Evolutionary conservation across 2,329 filamentous ascomycete species (phyloP), one percentile per base, ranked within the genome.

Genomic region (Fonsecaea multimorphosa): DNA sequence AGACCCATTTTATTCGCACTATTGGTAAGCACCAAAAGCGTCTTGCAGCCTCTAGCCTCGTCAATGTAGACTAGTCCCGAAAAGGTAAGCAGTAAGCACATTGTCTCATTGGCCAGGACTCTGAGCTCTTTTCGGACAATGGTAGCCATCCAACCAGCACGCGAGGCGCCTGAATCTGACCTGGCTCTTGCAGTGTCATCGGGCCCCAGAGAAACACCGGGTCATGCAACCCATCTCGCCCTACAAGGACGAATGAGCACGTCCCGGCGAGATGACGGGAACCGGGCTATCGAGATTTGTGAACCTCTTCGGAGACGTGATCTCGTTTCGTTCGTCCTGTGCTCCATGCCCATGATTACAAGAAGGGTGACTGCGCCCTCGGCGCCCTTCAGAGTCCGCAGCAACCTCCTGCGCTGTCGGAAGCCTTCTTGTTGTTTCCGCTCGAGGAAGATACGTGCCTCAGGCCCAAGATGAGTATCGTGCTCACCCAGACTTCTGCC

Each of bases 41-140:
- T 9, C 16, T 36, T 56, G 31, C 52, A 63, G 60, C 12, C 12
- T 44, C 38, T 57, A 52, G 36, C 19, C 29, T 5, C 12, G 12
- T 34, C 31, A 7, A 4, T 2, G n/a, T 19, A 29, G n/a, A 22
- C 52, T 29, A 36, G 29, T 51, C 44, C 44, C 0, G 4, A 49
- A 49, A 24, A 14, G 44, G 44, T 4, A 24, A 9, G 22, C 44
- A 49, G 19, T 49, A 2, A 3, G 1, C 2, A 12, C 22, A 14
- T 1, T 24, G 5, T 36, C 1, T 63, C 54, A 63, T 49, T 65
- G 46, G 63, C 32, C 9, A 3, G 24, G 19, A 31, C 49, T 57
- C 27, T 57, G 40, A 51, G 12, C 63, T 44, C 31, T 46, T 65
- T 65, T 61, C 19, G 57, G 63, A 44, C 22, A 61, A 61, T 22